phyloP scores from a whole-genome alignment of 768 basidiomycete genomes.

The Calocera viscosa region DNA sequence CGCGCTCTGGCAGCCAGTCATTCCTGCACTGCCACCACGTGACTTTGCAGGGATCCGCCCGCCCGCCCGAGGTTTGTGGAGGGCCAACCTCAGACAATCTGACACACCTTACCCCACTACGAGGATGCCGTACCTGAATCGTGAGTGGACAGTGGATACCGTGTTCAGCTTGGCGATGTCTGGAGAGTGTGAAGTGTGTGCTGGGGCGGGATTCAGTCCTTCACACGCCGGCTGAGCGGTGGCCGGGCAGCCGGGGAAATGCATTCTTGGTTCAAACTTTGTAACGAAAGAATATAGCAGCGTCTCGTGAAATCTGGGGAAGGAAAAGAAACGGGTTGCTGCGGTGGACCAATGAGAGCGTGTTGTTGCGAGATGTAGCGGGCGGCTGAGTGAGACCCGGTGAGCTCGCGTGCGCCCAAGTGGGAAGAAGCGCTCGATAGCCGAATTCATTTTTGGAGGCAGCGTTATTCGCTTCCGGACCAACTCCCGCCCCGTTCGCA shows the following conservation, averaged over 20 bases:
- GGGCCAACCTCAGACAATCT: neutral
- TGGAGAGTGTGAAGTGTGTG: no score
- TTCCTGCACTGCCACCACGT: slow-evolving; percentile 1
- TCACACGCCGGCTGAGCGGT: neutral
- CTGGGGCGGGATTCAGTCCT: neutral
- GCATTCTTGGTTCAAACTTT: neutral
- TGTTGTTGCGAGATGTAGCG: neutral
- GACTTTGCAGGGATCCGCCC: neutral
- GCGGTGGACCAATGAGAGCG: neutral
- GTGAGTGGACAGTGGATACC: no score
- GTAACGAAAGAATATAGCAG: neutral
- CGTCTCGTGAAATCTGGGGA: slow-evolving; percentile 6
- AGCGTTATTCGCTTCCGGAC: neutral
- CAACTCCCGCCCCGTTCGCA: neutral
- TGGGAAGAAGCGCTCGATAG: slow-evolving; percentile 3
- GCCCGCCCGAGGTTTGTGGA: neutral
- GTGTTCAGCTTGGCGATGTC: no score
- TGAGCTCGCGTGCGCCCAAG: slow-evolving; percentile 6
- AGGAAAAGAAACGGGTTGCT: slow-evolving; percentile 6
- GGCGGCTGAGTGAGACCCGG: neutral
- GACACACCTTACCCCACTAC: no score
- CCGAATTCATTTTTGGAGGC: neutral
- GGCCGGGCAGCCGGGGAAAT: neutral
- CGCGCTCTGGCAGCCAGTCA: neutral
- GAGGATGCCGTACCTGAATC: no score